Base-by-base conservation (phyloP, 1,139 yeast species). In the Suhomyces chickasaworum region DNA sequence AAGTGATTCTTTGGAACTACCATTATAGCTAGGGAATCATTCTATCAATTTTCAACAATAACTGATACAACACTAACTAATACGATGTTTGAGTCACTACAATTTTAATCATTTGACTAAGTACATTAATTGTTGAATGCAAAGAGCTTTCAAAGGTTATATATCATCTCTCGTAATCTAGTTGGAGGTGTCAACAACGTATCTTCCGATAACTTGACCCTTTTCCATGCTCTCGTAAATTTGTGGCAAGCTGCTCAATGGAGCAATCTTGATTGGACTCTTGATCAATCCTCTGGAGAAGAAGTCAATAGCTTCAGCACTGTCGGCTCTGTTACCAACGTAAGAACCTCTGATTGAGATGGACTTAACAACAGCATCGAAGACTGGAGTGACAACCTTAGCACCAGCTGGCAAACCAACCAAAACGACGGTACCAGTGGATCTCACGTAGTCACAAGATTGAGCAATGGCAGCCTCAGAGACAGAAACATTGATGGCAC, bases 371-470 rank as follows among this genome's bases (percentile, higher is more conserved):
- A 86, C 91, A 45, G 85, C 78, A 53, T 68, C 71, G 70, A 86
- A 83, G 48, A 86, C 86, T 44, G 80, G 78, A 25, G 87, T 77
- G 52, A 72, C 70, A 55, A 78, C 80, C 60, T 78, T 75, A 45
- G 91, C 88, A 57, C 79, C 80, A 38, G 87, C 86, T 54, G 95
- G 95, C 60, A 87, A 75, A 57, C 95, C 95, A 56, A 87, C 93
- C 59, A 85, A 73, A 44, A 87, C 93, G 61, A 85, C 86, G 53
- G 87, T 82, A 65, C 95, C 95, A 49, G 80, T 75, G 27, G 89
- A 70, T 69, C 93, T 80, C 48, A 85, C 86, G 68, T 83, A 86
- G 53, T 78, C 75, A 53, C 83, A 75, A 17, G 93, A 85, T 61
- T 81, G 84, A 47, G 79, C 71, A 59, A 86, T 84, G 50, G 95